A percentile compares a stretch with the other conserved stretches of the same genome.
phyloP scores from a whole-genome alignment of 2,329 filamentous ascomycete genomes.

The Beauveria brongniartii region DNA sequence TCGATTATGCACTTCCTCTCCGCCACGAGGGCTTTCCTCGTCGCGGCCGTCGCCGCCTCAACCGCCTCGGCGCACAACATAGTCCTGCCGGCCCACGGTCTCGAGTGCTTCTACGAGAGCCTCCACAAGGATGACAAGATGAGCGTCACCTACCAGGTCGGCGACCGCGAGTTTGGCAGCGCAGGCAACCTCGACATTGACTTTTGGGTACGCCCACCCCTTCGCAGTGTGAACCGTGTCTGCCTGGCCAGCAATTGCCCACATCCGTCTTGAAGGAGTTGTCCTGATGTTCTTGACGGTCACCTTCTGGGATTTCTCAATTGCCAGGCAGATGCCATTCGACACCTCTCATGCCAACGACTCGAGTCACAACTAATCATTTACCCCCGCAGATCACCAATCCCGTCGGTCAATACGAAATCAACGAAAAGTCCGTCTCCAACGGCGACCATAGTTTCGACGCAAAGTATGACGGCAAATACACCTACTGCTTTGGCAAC shows the following conservation, averaged over 20 bases:
- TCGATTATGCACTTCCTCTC: slow-evolving; percentile 35
- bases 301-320: too few relatives aligned
- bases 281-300: not conserved
- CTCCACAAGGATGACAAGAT: slow-evolving; percentile 94
- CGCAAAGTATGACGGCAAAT: slow-evolving; percentile 78
- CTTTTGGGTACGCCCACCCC: slow-evolving; percentile 70
- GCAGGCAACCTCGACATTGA: slow-evolving; percentile 94
- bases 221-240: not conserved
- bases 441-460: slow-evolving; percentile 92
- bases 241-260: not conserved
- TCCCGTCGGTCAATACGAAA: slow-evolving; percentile 65
- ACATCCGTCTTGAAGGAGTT: not conserved
- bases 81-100: slow-evolving; percentile 81
- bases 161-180: slow-evolving; percentile 89
- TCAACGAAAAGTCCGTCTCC: slow-evolving; percentile 72
- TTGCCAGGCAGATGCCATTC: not conserved
- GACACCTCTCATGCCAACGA: not conserved
- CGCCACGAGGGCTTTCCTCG: slow-evolving; percentile 36
- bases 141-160: slow-evolving; percentile 97
- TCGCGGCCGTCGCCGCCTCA: slow-evolving; percentile 36
- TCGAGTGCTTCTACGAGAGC: slow-evolving; percentile 95
- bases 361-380: slow-evolving; percentile 13
- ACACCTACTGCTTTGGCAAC: slow-evolving; percentile 97
- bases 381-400: slow-evolving; percentile 57
- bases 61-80: slow-evolving; percentile 84